These are phyloP conservation scores for Apiotrichum laibachii DNA, from an alignment of 1,284 basidiomycete species.

Conservation along the genomic window DNA sequence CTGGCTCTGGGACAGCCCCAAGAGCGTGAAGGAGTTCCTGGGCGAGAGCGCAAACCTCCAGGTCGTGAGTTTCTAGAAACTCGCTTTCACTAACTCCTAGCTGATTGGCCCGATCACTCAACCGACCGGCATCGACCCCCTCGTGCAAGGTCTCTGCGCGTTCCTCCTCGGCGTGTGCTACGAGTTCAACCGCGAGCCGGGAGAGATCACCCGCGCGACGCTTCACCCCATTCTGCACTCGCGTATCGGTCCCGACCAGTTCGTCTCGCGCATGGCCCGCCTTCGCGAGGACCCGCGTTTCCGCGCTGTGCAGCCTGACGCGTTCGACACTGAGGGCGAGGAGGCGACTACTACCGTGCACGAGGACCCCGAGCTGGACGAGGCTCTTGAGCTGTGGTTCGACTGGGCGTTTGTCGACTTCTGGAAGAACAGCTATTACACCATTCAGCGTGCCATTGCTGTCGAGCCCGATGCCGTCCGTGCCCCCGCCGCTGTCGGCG, in stretches of 20 bases:
- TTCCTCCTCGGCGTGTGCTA: constrained; percentile 92
- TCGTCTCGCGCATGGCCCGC: constrained; percentile 80
- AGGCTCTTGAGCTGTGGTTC: constrained; percentile 90
- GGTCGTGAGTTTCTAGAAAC: constrained; percentile 61
- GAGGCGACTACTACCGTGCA: constrained; percentile 29
- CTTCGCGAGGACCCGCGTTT: constrained; percentile 89
- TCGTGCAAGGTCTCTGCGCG: constrained; percentile 86
- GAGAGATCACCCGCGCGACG: constrained; percentile 81
- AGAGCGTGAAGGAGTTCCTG: constrained; percentile 82
- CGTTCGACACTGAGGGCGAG: constrained; percentile 51
- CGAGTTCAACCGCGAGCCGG: constrained; percentile 89
- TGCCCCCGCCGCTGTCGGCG: constrained; percentile 54
- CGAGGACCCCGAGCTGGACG: constrained; percentile 52
- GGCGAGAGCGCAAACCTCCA: constrained; percentile 83
- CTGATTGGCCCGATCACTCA: constrained; percentile 93
- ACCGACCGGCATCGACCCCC: constrained; percentile 74
- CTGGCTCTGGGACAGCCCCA: constrained; percentile 97
- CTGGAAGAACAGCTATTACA: constrained; percentile 91
- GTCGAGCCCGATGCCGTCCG: constrained; percentile 54
- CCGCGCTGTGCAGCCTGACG: constrained; percentile 80
- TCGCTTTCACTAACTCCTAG: constrained; percentile 51
- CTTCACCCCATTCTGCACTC: constrained; percentile 82
- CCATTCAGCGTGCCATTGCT: constrained; percentile 57
- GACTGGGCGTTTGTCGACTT: constrained; percentile 99
- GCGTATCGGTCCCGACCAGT: constrained; percentile 77